Conservation (phyloP, 1,284 basidiomycete genomes). For the Mrakiaceae sp. region DNA sequence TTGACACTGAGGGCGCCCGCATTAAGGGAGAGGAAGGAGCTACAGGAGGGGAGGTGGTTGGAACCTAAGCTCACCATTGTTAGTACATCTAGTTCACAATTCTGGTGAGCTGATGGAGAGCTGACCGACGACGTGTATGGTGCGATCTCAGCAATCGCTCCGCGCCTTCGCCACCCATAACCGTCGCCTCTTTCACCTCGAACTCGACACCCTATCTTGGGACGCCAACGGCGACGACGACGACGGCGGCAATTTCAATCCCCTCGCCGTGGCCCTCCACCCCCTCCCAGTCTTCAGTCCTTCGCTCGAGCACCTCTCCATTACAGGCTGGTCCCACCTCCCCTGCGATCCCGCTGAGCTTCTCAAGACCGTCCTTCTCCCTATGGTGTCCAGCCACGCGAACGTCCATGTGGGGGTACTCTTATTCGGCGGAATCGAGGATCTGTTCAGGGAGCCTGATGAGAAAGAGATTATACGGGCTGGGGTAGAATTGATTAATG, state of each 20-base stretch:
- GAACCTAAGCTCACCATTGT: background rate
- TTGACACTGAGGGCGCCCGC: background rate
- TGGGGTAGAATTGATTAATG: too few species aligned
- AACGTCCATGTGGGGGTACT: background rate
- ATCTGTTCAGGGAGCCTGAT: background rate
- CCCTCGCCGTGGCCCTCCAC: background rate
- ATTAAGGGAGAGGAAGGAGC: background rate
- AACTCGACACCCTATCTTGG: background rate
- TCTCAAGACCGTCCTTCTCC: background rate
- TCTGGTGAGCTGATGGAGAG: too few species aligned
- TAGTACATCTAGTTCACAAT: too few species aligned
- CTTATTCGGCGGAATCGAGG: background rate
- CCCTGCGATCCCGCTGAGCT: background rate
- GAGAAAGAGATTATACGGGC: background rate
- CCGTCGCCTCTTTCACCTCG: constrained; percentile 1
- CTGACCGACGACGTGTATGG: too few species aligned
- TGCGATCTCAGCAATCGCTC: background rate
- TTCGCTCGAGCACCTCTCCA: background rate
- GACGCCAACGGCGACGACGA: background rate
- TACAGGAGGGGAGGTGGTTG: background rate
- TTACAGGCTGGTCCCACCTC: constrained; percentile 4
- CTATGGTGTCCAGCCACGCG: background rate
- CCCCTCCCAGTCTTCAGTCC: background rate
- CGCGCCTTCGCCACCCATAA: constrained; percentile 1
- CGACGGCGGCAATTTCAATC: background rate